Base-by-base conservation (phyloP, 495 filamentous ascomycete species). In the Talaromyces stipitatus region DNA sequence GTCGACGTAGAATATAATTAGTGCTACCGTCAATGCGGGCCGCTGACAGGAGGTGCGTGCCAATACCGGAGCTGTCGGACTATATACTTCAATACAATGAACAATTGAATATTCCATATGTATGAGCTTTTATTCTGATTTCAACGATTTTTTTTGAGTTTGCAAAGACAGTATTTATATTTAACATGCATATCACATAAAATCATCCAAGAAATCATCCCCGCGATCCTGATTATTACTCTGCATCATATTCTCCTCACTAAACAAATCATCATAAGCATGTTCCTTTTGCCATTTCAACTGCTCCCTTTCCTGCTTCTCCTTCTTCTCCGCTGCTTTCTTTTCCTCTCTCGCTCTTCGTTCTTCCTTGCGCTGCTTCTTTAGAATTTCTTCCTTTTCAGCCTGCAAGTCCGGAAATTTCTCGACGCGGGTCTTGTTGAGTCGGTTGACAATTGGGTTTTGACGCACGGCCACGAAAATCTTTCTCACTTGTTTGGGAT, bases 371-470 rank as follows among this genome's bases (percentile, higher is more conserved):
- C 88, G 77, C 58, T 89, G 74, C 69, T 84, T 79, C 61, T 83
- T 84, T 63, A 86, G 66, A 50, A 82, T 78, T 22, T 87, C 83
- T 58, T 94, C 91, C 65, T 87, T 90, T 72, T 95, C 90, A 58
- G 82, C 77, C 14, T 74, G 72, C 14, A 98, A 80, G 63, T 96
- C 90, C 1, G 92, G 88, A 65, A 85, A 87, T 66, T 87, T 87
- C 69, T 96, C 90, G 11, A 85, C 81, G 60, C 87, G 90, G 27
- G 95, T 98, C 78, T 98, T 98, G 72, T 96, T 95, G 45, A 98
- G 84, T 22, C 94, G 85, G 77, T 98, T 98, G 77, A 98, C 82
- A 64, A 94, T 92, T 28, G 82, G 72, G 69, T 97, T 97, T 62
- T 90, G 88, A 50, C 92, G 85, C 50, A 83, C 76, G 18, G 81